phyloP scores from a whole-genome alignment of 441 rosid genomes.

The Erodium trifolium region DNA sequence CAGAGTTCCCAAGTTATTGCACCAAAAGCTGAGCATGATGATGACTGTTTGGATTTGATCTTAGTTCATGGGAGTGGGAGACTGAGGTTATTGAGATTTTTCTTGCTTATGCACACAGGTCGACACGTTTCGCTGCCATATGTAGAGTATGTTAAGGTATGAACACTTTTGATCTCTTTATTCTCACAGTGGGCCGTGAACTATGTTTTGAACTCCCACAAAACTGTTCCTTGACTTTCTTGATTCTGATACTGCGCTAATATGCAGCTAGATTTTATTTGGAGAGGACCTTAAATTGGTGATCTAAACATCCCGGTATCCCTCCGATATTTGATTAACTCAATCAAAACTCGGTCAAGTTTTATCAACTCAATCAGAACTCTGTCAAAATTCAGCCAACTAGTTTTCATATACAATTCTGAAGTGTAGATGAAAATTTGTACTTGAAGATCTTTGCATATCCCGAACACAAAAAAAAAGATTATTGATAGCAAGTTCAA shows the following conservation, averaged over 20 bases:
- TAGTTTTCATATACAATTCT: too few species aligned
- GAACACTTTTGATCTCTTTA: constrained; percentile 12
- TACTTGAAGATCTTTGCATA: too few species aligned
- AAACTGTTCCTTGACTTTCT: not conserved
- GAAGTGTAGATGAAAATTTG: too few species aligned
- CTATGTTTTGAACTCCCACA: not conserved
- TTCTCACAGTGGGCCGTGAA: not conserved
- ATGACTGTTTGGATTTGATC: constrained; percentile 74
- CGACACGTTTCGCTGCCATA: constrained; percentile 82
- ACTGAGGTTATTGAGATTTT: constrained; percentile 69
- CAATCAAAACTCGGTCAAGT: too few species aligned
- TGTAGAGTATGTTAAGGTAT: constrained; percentile 91
- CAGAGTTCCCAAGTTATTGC: constrained; percentile 96
- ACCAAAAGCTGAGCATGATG: constrained; percentile 87
- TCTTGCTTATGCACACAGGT: constrained; percentile 55
- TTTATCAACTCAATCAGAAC: too few species aligned
- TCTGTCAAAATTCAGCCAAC: too few species aligned
- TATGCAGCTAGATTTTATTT: not conserved
- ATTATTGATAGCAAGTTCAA: too few species aligned
- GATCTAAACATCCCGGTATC: too few species aligned
- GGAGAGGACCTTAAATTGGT: not conserved
- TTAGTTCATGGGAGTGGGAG: constrained; percentile 90
- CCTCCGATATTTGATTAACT: too few species aligned
- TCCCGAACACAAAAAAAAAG: too few species aligned
- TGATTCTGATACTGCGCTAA: not conserved